These are phyloP conservation scores for Eudorina sp. DNA, from an alignment of 139 green algal genomes.

Conservation along the genomic window DNA sequence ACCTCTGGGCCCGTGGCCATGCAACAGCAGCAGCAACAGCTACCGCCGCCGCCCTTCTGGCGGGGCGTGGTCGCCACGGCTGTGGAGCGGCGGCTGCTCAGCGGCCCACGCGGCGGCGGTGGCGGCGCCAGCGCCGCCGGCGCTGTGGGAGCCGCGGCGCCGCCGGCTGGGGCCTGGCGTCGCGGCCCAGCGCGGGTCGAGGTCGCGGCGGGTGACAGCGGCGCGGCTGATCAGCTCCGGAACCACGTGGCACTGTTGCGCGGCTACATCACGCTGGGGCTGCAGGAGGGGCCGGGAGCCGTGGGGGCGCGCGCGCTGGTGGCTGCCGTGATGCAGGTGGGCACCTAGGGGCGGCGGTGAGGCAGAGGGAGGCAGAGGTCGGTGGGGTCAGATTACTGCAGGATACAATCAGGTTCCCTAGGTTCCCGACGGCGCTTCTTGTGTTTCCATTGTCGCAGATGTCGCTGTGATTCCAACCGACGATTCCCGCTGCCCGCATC, in stretches of 20 bases:
- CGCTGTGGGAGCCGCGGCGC: too few species aligned
- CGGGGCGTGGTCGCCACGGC: background rate
- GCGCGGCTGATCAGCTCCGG: background rate
- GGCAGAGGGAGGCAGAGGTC: too few species aligned
- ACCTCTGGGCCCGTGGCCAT: background rate
- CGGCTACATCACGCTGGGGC: background rate
- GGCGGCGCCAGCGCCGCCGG: background rate
- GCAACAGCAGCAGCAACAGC: background rate
- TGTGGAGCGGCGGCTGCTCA: conserved; percentile 7
- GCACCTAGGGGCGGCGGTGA: background rate
- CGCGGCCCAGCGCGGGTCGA: too few species aligned
- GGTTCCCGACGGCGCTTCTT: too few species aligned
- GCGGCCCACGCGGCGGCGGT: background rate
- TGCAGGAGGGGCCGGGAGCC: background rate
- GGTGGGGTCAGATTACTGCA: too few species aligned
- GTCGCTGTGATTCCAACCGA: too few species aligned
- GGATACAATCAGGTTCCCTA: too few species aligned
- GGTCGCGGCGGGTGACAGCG: background rate
- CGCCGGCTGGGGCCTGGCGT: too few species aligned
- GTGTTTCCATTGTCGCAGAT: too few species aligned
- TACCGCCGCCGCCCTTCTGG: background rate
- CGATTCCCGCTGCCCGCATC: too few species aligned
- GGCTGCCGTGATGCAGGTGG: background rate
- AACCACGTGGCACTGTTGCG: background rate
- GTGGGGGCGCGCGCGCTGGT: background rate